Conservation (phyloP, 768 basidiomycete species). For the Panellus pusillus region DNA sequence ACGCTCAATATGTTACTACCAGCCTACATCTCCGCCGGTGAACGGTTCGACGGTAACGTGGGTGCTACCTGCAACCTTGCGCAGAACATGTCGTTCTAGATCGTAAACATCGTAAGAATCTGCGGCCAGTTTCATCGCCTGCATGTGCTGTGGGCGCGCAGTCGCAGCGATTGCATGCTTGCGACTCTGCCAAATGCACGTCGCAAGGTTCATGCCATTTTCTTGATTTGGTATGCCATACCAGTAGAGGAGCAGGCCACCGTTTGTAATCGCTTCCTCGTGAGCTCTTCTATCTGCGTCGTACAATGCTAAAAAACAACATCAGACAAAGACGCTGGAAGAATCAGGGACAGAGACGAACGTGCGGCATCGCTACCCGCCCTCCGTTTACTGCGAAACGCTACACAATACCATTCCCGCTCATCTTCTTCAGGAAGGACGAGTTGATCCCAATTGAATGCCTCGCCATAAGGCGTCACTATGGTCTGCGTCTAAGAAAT, state of each 20-base stretch:
- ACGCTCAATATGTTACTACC: conserved; percentile 40
- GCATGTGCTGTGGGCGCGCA: conserved; percentile 74
- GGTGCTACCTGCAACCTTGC: conserved; percentile 62
- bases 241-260: conserved; percentile 92
- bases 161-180: conserved; percentile 81
- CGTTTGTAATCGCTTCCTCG: conserved; percentile 87
- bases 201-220: conserved; percentile 87
- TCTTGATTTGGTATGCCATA: conserved; percentile 78
- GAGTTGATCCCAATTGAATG: conserved; percentile 88
- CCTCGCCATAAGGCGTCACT: conserved; percentile 57
- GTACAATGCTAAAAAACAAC: conserved; percentile 60
- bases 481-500: too few relatives aligned
- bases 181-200: conserved; percentile 94
- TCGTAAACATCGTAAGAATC: conserved; percentile 76
- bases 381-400: conserved; percentile 79
- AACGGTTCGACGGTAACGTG: conserved; percentile 62
- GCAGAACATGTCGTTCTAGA: conserved; percentile 73
- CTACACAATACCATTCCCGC: conserved; percentile 91
- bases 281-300: conserved; percentile 86
- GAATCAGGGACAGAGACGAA: conserved; percentile 33
- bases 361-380: conserved; percentile 67
- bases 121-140: conserved; percentile 80
- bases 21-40: conserved; percentile 64
- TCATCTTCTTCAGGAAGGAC: conserved; percentile 67
- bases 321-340: conserved; percentile 5